phyloP scores from a whole-genome alignment of 345 rosid species.

The Chamaenerion angustifolium region DNA sequence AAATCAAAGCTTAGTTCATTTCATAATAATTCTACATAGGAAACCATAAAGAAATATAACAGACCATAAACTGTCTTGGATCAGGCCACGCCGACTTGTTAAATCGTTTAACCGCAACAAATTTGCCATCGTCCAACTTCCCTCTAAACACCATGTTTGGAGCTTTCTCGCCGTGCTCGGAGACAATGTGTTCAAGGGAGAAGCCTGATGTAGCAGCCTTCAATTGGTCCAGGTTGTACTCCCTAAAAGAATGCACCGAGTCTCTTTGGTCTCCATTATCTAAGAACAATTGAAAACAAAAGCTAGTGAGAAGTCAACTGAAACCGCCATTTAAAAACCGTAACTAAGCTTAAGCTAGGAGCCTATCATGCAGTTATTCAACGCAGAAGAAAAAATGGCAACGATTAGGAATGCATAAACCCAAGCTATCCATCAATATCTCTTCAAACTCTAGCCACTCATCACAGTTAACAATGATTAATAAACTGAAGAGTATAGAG shows the following conservation, averaged over 20 bases:
- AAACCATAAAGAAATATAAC: constrained; percentile 5
- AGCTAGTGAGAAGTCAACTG: not conserved
- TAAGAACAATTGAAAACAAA: constrained; percentile 1
- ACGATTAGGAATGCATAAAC: too few relatives aligned
- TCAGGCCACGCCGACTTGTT: constrained; percentile 36
- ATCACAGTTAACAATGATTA: not conserved
- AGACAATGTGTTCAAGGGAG: constrained; percentile 24
- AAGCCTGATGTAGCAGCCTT: constrained; percentile 25
- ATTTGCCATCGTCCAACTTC: constrained; percentile 20
- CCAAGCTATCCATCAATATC: too few relatives aligned
- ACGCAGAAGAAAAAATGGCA: too few relatives aligned
- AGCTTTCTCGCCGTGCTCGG: constrained; percentile 31
- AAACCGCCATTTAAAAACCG: not conserved
- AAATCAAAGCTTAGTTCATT: not conserved
- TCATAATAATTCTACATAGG: not conserved
- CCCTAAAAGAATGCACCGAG: constrained; percentile 22
- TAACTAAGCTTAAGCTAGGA: too few relatives aligned
- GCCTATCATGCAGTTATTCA: too few relatives aligned
- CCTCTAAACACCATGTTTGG: constrained; percentile 34
- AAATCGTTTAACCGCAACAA: constrained; percentile 33
- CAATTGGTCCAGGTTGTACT: constrained; percentile 27
- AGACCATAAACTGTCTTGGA: constrained; percentile 30
- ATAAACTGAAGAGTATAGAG: not conserved
- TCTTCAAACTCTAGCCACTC: too few relatives aligned
- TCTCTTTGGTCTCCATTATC: constrained; percentile 17